These are phyloP conservation scores for Spinellus fusiger DNA, from an alignment of 192 early-diverging fungal genomes.

Conservation along the genomic window DNA sequence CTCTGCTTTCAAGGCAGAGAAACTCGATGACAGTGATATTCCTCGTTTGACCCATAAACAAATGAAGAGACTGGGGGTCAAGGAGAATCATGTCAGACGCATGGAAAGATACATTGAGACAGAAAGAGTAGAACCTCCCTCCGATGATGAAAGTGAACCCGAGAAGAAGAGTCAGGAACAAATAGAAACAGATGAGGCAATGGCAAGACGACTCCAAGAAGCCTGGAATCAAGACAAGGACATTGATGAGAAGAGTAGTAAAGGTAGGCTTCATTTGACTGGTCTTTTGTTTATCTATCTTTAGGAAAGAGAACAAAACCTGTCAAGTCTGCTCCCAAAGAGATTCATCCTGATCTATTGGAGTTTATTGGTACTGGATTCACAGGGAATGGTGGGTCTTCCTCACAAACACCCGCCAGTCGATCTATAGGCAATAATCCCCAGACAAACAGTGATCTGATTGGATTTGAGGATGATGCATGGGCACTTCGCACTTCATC, in stretches of 20 bases:
- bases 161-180: constrained; percentile 41
- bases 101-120: constrained; percentile 60
- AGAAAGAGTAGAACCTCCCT: constrained; percentile 41
- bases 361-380: constrained; percentile 35
- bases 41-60: constrained; percentile 69
- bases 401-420: neutral
- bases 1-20: constrained; percentile 78
- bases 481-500: constrained; percentile 40
- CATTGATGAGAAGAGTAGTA: neutral
- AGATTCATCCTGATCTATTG: constrained; percentile 43
- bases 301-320: constrained; percentile 46
- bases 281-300: constrained; percentile 7
- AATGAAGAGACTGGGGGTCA: constrained; percentile 73
- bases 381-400: neutral
- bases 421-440: constrained; percentile 6
- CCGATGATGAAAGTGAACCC: constrained; percentile 34
- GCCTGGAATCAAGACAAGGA: constrained; percentile 34
- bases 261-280: neutral
- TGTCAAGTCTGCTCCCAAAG: constrained; percentile 37
- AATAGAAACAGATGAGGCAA: constrained; percentile 69
- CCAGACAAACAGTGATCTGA: constrained; percentile 27
- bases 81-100: constrained; percentile 78
- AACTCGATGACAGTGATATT: constrained; percentile 76
- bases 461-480: constrained; percentile 49
- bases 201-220: constrained; percentile 77